These are phyloP conservation scores for Sutorius eximius DNA, from an alignment of 1,284 basidiomycete species.

Conservation along the genomic window DNA sequence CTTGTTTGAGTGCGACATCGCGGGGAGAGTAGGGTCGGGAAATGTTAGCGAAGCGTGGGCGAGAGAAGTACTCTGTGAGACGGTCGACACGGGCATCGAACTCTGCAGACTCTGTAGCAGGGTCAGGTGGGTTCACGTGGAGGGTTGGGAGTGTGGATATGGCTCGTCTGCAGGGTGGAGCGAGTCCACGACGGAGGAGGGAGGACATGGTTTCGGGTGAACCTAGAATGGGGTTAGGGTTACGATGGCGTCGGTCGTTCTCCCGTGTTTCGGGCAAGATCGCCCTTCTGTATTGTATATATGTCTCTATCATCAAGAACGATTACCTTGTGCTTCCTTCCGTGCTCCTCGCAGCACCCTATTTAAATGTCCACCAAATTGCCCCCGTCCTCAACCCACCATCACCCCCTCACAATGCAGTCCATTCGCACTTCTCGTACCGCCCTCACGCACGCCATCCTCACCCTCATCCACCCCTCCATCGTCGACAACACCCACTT, in stretches of 20 bases:
- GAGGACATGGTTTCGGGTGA: slow-evolving; percentile 13
- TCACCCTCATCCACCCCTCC: slow-evolving; percentile 45
- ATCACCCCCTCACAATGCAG: slow-evolving; percentile 14
- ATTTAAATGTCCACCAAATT: slow-evolving; percentile 25
- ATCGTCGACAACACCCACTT: slow-evolving; percentile 27
- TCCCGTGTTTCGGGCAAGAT: slow-evolving; percentile 5
- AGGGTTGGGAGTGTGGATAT: slow-evolving; percentile 45
- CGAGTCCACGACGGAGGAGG: slow-evolving; percentile 9
- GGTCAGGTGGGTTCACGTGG: slow-evolving; percentile 63
- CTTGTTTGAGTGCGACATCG: slow-evolving; percentile 85
- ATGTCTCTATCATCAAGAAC: background rate
- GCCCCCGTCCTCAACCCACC: background rate
- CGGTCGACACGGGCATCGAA: slow-evolving; percentile 65
- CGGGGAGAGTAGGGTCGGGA: slow-evolving; percentile 79
- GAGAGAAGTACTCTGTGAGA: slow-evolving; percentile 72
- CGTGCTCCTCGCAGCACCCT: slow-evolving; percentile 20
- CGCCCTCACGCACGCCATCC: slow-evolving; percentile 48
- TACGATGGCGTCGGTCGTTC: slow-evolving; percentile 22
- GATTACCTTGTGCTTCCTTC: slow-evolving; percentile 23
- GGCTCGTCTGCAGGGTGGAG: slow-evolving; percentile 19
- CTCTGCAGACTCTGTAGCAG: slow-evolving; percentile 62
- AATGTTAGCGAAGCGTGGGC: slow-evolving; percentile 72
- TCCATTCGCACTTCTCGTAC: slow-evolving; percentile 36
- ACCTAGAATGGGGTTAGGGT: slow-evolving; percentile 38
- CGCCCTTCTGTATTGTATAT: background rate